These are phyloP conservation scores for Stromatinia cepivora DNA, from an alignment of 2,329 filamentous ascomycete genomes.

Conservation along the genomic window DNA sequence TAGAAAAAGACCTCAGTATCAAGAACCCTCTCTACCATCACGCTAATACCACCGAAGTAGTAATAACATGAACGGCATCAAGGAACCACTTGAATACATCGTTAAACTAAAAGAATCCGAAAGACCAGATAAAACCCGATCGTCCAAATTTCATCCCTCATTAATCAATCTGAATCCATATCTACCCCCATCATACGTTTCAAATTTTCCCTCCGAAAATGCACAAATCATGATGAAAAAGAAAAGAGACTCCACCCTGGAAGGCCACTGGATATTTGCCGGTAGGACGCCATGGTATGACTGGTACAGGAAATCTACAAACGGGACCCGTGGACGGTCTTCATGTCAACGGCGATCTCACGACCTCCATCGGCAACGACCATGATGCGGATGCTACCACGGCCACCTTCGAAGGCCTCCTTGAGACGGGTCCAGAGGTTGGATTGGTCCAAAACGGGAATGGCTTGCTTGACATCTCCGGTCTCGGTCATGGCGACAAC, in stretches of 20 bases:
- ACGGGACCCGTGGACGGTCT: slow-evolving; percentile 84
- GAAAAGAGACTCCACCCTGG: slow-evolving; percentile 8
- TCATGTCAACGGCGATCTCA: slow-evolving; percentile 98
- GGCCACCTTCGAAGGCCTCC: slow-evolving; percentile 84
- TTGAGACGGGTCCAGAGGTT: slow-evolving; percentile 78
- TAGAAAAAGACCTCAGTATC: slow-evolving; percentile 20
- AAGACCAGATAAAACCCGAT: slow-evolving; percentile 22
- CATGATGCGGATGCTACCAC: slow-evolving; percentile 89
- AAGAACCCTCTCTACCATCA: slow-evolving; percentile 18
- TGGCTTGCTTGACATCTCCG: slow-evolving; percentile 91
- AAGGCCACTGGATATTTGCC: slow-evolving; percentile 15
- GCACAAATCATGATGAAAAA: slow-evolving; percentile 24
- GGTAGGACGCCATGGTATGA: slow-evolving; percentile 19
- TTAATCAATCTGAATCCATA: slow-evolving; percentile 27
- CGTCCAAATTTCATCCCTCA: slow-evolving; percentile 25
- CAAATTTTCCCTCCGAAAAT: slow-evolving; percentile 23
- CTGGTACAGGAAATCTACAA: slow-evolving; percentile 45
- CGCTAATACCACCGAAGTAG: slow-evolving; percentile 21
- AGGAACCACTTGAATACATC: slow-evolving; percentile 23
- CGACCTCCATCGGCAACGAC: slow-evolving; percentile 91
- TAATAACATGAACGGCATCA: not conserved
- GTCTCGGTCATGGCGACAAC: slow-evolving; percentile 98
- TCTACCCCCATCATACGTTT: slow-evolving; percentile 25
- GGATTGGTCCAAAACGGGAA: slow-evolving; percentile 94
- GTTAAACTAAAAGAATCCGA: slow-evolving; percentile 20